Evolutionary conservation across 345 rosid genomes (phyloP), one percentile per base, ranked within the genome.

Genomic region (Linum usitatissimum): DNA sequence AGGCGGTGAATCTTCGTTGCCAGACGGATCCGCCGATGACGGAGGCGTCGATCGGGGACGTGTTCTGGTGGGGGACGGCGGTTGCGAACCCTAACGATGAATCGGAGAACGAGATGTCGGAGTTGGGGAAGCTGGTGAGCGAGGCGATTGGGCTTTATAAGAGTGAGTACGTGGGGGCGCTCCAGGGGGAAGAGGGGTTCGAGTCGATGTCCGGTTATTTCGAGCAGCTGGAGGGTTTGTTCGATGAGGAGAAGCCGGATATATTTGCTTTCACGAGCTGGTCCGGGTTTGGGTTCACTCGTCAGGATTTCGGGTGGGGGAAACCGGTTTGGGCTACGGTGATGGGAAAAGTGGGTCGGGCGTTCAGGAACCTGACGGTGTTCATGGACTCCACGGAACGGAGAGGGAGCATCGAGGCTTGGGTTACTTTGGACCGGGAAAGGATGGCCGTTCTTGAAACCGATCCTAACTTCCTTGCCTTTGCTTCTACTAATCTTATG

Each of bases 1-100:
- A 72, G 59, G 68, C 68, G 42, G 64, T 72, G 61, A 67, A 72
- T 54, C 71, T 71, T 12, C 62, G 75, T 30, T 17, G 53, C 17
- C 13, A 63, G 51, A 57, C 70, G 15, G 57, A 66, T 38, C 75
- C 75, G 4, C 68, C 71, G 6, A 58, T 72, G 73, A 34, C 73
- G 6, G 30, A 53, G 3, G 40, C 39, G 15, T 36, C 65, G 3
- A 19, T 60, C 1, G 73, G 68, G 7, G 53, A 70, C 23, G 20
- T 59, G 30, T 64, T 58, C 10, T 63, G 73, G 73, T 69, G 64
- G 64, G 73, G 62, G 17, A 48, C 54, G 2, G 64, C 59, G 6
- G 17, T 63, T 4, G 63, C 63, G 0, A 28, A 69, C 31, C 53
- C 67, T 10, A 18, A 39, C 14, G 55, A 45, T 3, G 13, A 45